Base-by-base conservation (phyloP, 176 grass and related monocot species). In the Tuctoria greenei region DNA sequence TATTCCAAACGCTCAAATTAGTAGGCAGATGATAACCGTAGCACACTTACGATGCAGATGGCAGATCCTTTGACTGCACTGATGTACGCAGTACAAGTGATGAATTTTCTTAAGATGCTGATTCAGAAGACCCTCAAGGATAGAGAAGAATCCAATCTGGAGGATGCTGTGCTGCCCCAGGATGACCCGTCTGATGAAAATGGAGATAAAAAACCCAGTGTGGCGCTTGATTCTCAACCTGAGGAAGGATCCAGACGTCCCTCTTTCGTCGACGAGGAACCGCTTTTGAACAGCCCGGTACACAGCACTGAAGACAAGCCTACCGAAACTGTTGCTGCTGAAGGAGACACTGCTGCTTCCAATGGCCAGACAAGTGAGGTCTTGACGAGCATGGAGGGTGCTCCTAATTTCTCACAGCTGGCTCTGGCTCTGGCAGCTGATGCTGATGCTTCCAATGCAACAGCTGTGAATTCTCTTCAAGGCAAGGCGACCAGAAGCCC, bases 41-140 rank as follows among this genome's bases (percentile, higher is more conserved):
- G 15, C 21, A 38, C 24, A 72, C 24, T 50, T 80, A 74, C 55
- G 60, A 59, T 81, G 64, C 70, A 96, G 90, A 90, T 96, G 93
- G 87, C 75, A 17, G 93, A 96, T 82, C 90, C 93, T 76, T 88
- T 96, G 75, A 96, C 90, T 55, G 93, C 90, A 78, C 43, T 92
- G 44, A 92, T 92, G 93, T 89, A 96, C 63, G 93, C 90, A 9
- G 93, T 96, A 38, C 93, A 96, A 88, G 93, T 92, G 82, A 96
- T 92, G 93, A 92, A 96, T 62, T 92, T 96, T 74, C 85, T 96
- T 25, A 92, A 89, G 83, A 92, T 88, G 87, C 68, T 96, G 7
- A 92, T 96, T 60, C 57, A 88, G 20, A 96, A 86, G 78, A 84
- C 85, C 31, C 79, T 96, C 25, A 92, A 90, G 75, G 89, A 84